Conservation (phyloP, 306 rosid species). For the Inga laurina region DNA sequence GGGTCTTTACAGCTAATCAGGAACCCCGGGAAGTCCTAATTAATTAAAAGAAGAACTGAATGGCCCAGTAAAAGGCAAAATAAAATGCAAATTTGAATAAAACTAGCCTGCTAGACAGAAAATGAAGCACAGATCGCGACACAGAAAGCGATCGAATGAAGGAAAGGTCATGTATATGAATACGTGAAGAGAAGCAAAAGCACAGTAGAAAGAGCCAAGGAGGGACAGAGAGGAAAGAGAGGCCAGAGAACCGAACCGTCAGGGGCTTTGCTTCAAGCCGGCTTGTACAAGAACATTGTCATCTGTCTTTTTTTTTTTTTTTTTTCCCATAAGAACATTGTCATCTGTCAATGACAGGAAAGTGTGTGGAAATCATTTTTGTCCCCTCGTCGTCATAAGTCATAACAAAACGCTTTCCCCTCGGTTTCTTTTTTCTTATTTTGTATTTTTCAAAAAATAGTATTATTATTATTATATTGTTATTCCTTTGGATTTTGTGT, state of each 20-base stretch:
- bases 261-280: conserved; percentile 24
- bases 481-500: conserved; percentile 19
- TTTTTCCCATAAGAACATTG: background rate
- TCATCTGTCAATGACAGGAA: conserved; percentile 39
- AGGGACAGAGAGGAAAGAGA: conserved; percentile 11
- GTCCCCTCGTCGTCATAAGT: conserved; percentile 36
- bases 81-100: conserved; percentile 8
- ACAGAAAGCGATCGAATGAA: conserved; percentile 39
- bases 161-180: conserved; percentile 2
- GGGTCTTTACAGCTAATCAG: conserved; percentile 53
- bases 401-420: background rate
- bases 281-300: conserved; percentile 37
- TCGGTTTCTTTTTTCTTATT: background rate
- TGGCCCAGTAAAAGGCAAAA: background rate
- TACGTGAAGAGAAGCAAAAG: conserved; percentile 1
- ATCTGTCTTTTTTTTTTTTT: background rate
- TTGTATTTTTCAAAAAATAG: background rate
- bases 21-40: conserved; percentile 1
- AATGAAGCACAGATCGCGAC: conserved; percentile 55
- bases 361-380: conserved; percentile 39
- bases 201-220: conserved; percentile 19
- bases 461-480: background rate
- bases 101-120: conserved; percentile 18
- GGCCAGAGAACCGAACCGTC: conserved; percentile 33
- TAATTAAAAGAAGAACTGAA: conserved; percentile 24